Base-by-base conservation (phyloP, 1,139 yeast genomes). In the Geotrichum carabidarum region DNA sequence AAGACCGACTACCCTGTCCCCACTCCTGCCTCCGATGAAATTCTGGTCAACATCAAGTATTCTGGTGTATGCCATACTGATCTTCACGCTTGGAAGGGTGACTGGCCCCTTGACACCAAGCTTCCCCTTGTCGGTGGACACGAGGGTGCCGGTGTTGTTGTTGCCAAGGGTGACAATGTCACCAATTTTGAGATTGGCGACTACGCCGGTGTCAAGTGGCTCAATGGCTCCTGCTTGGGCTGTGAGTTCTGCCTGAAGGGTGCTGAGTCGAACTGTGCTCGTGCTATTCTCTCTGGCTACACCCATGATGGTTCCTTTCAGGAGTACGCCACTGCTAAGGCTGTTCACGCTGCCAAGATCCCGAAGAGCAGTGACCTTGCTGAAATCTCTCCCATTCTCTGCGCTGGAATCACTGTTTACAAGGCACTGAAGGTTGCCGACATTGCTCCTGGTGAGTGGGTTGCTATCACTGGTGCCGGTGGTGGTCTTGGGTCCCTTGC, bases 61-160 rank as follows among this genome's bases (percentile, higher is more conserved):
- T 78, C 84, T 30, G 85, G 86, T 65, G 84, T 81, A 44, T 81
- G 85, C 68, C 86, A 81, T 71, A 80, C 84, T 44, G 86, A 81
- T 64, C 74, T 83, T 68, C 87, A 82, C 70, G 85, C 84, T 59
- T 81, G 84, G 84, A 78, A 81, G 68, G 86, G 86, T 60, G 87
- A 82, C 70, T 82, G 86, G 85, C 84, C 86, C 57, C 69, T 81
- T 63, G 74, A 73, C 54, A 78, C 82, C 60, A 83, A 83, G 70
- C 74, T 81, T 59, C 89, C 89, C 17, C 73, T 83, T 62, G 87
- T 84, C 51, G 89, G 89, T 60, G 94, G 94, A 65, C 94, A 86
- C 75, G 94, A 86, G 73, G 93, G 91, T 73, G 90, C 91, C 41
- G 93, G 93, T 71, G 80, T 80, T 38, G 93, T 85, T 59, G 90